Percentiles rank a stretch among this genome's conserved stretches.
phyloP scores from a whole-genome alignment of 2,329 filamentous ascomycete genomes.

The Colletotrichum gigasporum region DNA sequence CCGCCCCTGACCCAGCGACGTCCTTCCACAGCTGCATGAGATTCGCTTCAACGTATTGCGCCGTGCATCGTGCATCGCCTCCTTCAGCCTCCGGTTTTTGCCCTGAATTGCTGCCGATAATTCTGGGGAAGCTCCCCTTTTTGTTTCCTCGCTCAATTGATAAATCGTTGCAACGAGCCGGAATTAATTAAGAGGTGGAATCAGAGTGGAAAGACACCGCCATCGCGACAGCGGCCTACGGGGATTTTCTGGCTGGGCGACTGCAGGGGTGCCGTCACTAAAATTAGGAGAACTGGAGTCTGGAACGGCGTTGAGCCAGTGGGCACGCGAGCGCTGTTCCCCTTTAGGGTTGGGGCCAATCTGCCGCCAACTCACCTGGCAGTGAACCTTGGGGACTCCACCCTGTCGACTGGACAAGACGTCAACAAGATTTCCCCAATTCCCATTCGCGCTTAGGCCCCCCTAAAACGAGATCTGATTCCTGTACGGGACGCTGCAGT shows the following conservation, averaged over 20 bases:
- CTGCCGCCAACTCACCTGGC: constrained; percentile 7
- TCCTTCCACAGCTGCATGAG: constrained; percentile 9
- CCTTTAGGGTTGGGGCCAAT: background rate
- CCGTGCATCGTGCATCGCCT: background rate
- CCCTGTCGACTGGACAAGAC: background rate
- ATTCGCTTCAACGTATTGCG: constrained; percentile 14
- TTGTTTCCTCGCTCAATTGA: background rate
- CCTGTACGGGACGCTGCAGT: background rate
- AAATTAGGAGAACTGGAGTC: constrained; percentile 23
- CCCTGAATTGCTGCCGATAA: background rate
- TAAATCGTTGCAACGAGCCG: background rate
- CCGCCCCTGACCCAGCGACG: constrained; percentile 9
- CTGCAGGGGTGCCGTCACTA: constrained; percentile 22
- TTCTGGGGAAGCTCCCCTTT: background rate
- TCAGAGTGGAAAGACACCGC: constrained; percentile 16
- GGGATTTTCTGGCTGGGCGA: background rate
- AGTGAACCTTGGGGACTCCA: no score
- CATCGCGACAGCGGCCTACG: background rate
- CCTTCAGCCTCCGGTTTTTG: background rate
- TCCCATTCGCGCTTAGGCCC: constrained; percentile 20
- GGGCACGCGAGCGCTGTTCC: constrained; percentile 1
- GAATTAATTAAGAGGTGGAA: background rate
- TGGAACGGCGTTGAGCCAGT: background rate
- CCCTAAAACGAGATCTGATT: constrained; percentile 21
- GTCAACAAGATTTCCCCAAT: constrained; percentile 21